Percentiles rank a stretch among this genome's conserved stretches.
Evolutionary conservation across 2,329 filamentous ascomycete species (phyloP).

Genomic region (Daldinia eschscholtzii): DNA sequence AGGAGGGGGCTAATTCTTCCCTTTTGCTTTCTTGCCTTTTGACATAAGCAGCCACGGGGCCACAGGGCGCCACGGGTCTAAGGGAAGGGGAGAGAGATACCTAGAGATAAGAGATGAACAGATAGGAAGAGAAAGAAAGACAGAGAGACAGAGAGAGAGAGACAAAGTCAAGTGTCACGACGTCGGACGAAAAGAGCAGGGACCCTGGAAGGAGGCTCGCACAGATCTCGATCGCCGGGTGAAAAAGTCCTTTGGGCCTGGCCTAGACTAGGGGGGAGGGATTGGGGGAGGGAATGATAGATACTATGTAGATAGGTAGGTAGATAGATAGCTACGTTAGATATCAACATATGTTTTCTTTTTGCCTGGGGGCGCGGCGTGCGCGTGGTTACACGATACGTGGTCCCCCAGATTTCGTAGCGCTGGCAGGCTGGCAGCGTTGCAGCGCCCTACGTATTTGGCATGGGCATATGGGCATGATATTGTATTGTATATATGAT

Average conservation of each 20-base stretch:
- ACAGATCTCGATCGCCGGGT: constrained; percentile 42
- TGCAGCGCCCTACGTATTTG: constrained; percentile 11
- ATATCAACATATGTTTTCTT: not conserved
- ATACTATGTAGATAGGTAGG: too few species aligned
- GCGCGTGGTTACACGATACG: constrained; percentile 28
- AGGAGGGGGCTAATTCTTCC: not conserved
- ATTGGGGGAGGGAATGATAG: not conserved
- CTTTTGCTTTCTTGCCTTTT: not conserved
- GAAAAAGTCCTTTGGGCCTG: constrained; percentile 14
- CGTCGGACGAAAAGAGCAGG: not conserved
- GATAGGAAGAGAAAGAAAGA: not conserved
- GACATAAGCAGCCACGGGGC: too few species aligned
- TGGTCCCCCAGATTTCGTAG: constrained; percentile 11
- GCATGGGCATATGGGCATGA: not conserved
- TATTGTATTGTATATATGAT: not conserved
- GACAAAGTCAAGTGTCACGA: constrained; percentile 1
- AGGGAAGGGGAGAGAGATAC: too few species aligned
- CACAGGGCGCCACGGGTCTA: not conserved
- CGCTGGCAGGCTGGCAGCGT: constrained; percentile 3
- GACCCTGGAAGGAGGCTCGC: constrained; percentile 20
- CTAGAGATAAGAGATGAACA: not conserved
- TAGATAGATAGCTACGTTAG: not conserved
- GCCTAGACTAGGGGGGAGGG: not conserved
- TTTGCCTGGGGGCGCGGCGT: not conserved
- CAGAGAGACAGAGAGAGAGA: not conserved